Evolutionary conservation across 208 protist species (phyloP).

Genomic region (Strigomonas oncopelti): DNA sequence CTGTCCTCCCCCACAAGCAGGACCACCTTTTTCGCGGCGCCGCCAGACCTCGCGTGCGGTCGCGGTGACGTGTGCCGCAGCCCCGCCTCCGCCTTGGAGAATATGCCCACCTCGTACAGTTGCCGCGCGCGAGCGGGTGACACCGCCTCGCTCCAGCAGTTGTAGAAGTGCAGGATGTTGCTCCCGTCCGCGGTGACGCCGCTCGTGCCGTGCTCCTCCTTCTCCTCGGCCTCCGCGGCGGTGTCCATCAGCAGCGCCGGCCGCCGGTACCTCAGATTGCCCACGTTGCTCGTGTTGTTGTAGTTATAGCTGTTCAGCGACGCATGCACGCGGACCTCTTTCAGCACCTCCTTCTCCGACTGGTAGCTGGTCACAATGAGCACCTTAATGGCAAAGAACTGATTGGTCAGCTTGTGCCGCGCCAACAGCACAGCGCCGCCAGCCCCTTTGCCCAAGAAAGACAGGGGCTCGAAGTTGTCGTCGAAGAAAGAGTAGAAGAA

Average conservation of each 20-base stretch:
- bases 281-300: not conserved
- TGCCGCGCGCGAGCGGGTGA: not conserved
- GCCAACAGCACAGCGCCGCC: constrained; percentile 72
- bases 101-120: not conserved
- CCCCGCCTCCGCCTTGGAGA: not conserved
- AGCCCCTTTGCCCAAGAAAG: constrained; percentile 60
- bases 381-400: constrained; percentile 87
- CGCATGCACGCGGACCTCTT: constrained; percentile 74
- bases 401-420: constrained; percentile 67
- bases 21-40: not conserved
- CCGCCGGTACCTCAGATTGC: not conserved
- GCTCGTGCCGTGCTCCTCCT: not conserved
- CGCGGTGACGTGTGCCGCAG: not conserved
- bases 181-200: not conserved
- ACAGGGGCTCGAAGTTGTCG: constrained; percentile 77
- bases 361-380: constrained; percentile 65
- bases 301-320: constrained; percentile 31
- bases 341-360: constrained; percentile 56
- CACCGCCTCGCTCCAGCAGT: not conserved
- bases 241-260: not conserved
- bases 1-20: not conserved
- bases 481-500: constrained; percentile 76
- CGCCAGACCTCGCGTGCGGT: no score
- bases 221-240: not conserved
- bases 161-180: not conserved